phyloP scores from a whole-genome alignment of 495 filamentous ascomycete species.

The Lasiosphaeria ovina region DNA sequence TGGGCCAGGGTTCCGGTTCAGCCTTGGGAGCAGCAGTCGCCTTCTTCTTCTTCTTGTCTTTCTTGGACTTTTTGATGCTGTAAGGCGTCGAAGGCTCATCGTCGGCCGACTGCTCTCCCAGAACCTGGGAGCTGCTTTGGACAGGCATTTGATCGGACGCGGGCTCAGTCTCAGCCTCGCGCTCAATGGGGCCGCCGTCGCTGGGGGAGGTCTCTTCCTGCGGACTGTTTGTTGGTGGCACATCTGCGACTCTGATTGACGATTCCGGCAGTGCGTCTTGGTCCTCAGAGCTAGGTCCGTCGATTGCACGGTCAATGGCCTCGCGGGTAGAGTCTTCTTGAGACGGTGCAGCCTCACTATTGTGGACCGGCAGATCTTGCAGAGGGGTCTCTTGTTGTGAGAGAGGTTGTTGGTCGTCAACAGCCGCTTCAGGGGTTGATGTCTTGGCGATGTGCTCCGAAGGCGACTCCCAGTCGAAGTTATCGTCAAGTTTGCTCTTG shows the following conservation, averaged over 20 bases:
- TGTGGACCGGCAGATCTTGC: background rate
- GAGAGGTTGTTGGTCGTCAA: constrained; percentile 10
- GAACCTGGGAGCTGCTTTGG: constrained; percentile 1
- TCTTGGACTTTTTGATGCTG: constrained; percentile 23
- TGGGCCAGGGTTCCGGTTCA: constrained; percentile 24
- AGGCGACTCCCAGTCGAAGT: constrained; percentile 2
- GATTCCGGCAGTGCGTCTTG: background rate
- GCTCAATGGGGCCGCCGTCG: background rate
- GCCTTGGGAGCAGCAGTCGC: constrained; percentile 1
- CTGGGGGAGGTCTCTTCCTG: background rate
- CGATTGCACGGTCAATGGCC: background rate
- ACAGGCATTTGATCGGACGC: constrained; percentile 16
- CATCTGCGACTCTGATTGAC: background rate
- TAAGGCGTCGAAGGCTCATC: constrained; percentile 21
- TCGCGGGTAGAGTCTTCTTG: background rate
- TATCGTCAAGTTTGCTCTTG: constrained; percentile 10
- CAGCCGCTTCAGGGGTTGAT: background rate
- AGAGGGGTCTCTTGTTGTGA: constrained; percentile 2
- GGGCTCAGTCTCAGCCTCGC: constrained; percentile 4
- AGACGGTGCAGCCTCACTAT: constrained; percentile 2
- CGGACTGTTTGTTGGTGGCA: background rate
- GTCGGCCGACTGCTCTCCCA: constrained; percentile 4
- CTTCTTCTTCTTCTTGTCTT: constrained; percentile 31
- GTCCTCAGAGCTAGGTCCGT: background rate
- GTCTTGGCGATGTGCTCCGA: constrained; percentile 1